Base-by-base conservation (phyloP, 2,329 filamentous ascomycete species). In the Sporothrix mexicana region DNA sequence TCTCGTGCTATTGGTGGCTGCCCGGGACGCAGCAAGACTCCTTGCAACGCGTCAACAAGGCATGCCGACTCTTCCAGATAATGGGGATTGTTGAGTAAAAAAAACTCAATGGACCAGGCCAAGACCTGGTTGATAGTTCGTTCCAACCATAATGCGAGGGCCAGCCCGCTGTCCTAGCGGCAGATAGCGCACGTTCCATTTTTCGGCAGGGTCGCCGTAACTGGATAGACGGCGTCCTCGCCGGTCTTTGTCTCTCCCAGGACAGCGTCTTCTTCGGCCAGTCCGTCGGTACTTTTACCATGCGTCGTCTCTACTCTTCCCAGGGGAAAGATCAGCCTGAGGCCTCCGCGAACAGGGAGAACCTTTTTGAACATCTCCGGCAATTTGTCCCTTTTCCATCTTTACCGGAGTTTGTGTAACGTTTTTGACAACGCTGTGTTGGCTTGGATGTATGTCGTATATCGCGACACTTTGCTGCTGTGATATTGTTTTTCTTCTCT, bases 361-460 rank as follows among this genome's bases (percentile, higher is more conserved):
- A 55, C 8, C 8, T 55, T 55, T 55, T n/a, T 51, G 15, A 13
- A 7, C 7, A 51, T 15, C 47, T 51, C 13, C n/a, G 47, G 13
- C n/a, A n/a, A 51, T 36, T 25, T 15, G 25, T 36, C 25, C 17
- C 25, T 9, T 15, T 36, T 59, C n/a, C n/a, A n/a, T 59, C 10
- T 59, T 55, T 59, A 25, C 25, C 55, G 30, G 5, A 36, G 30
- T 36, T 59, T n/a, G 55, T 59, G 55, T 30, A 30, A 36, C 55
- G 10, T 15, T 13, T 30, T 13, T 15, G 13, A 57, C 17, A 25
- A 57, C 55, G 10, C 55, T 30, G 55, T 13, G 23, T 41, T 41
- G 25, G 57, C 25, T 61, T 61, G 57, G n/a, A n/a, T n/a, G n/a
- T n/a, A n/a, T 41, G 57, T 41, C 41, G n/a, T 61, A 41, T 61